Base-by-base conservation (phyloP, 2,329 filamentous ascomycete genomes). In the Gnomoniopsis smithogilvyi region DNA sequence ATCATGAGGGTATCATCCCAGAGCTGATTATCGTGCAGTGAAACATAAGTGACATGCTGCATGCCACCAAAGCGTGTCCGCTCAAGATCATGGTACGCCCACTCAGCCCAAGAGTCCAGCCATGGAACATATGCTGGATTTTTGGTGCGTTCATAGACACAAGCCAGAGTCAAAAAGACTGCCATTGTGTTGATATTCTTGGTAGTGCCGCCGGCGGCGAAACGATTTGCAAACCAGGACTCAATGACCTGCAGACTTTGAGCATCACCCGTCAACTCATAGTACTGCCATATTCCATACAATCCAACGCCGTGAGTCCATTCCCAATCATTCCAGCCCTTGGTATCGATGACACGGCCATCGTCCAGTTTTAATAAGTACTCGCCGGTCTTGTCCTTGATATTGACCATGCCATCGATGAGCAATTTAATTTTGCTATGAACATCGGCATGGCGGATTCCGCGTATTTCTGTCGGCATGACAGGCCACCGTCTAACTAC, bases 1-100 rank as follows among this genome's bases (percentile, higher is more conserved):
- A 94, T 94, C 90, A 94, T 93, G 48, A 94, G 78, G 6, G 90
- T 94, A 70, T 94, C 90, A 65, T 92, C 90, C 90, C 90, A 94
- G 22, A 93, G 78, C 75, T 93, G 88, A 70, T 91, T 81, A 62
- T 86, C 79, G 72, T 94, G 92, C 63, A 83, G 80, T 2, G 84
- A 81, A 34, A 87, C 73, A 66, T 92, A 92, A 0, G 90, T 93
- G 62, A 88, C 83, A 72, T 90, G 89, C 72, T 92, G 89, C 78
- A 92, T 89, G 59, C 87, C 80, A 50, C 86, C 89, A 68, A 85
- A 87, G 52, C 82, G 83, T 1, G 90, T 93, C 45, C 89, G 80
- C 14, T 85, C 84, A 30, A 93, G 80, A 53, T 91, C 90, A 70
- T 91, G 78, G 82, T 91, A 91, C 1, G 89, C 88, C 90, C 90